Evolutionary conservation across 2,329 filamentous ascomycete species (phyloP).

Genomic region (Alternaria gaisen): DNA sequence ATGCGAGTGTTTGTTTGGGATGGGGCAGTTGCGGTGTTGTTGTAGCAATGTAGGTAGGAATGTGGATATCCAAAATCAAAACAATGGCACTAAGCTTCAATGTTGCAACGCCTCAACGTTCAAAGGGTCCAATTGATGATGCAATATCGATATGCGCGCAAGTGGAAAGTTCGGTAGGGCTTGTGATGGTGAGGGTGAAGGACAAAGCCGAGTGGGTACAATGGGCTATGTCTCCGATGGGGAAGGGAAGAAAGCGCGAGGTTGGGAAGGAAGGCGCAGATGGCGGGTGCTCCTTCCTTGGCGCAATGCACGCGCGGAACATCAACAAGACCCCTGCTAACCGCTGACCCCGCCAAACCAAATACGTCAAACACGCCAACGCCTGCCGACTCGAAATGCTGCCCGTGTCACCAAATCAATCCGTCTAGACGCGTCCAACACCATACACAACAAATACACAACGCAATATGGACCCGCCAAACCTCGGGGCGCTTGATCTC

Average conservation of each 20-base stretch:
- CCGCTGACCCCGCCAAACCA: constrained; percentile 28
- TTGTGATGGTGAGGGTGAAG: constrained; percentile 26
- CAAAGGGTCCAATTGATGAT: constrained; percentile 15
- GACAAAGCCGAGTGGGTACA: constrained; percentile 24
- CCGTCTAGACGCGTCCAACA: not conserved
- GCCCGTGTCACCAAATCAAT: not conserved
- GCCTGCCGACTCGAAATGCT: constrained; percentile 4
- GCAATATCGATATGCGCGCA: constrained; percentile 14
- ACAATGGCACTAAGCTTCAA: constrained; percentile 31
- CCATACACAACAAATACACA: not conserved
- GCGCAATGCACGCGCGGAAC: constrained; percentile 10
- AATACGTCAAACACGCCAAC: constrained; percentile 40
- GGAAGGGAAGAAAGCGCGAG: constrained; percentile 29
- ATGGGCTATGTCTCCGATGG: constrained; percentile 24
- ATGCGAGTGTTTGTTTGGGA: constrained; percentile 15
- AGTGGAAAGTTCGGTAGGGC: constrained; percentile 13
- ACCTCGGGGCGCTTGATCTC: constrained; percentile 61
- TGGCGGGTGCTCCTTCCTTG: constrained; percentile 30
- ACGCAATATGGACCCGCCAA: constrained; percentile 49
- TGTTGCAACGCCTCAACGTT: constrained; percentile 12
- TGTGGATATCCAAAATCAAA: constrained; percentile 34
- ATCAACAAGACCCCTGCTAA: constrained; percentile 24
- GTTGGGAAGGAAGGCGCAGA: constrained; percentile 25
- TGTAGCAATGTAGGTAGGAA: constrained; percentile 25
- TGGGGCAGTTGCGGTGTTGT: constrained; percentile 22